phyloP scores from a whole-genome alignment of 345 rosid genomes.

The Populus tremula region DNA sequence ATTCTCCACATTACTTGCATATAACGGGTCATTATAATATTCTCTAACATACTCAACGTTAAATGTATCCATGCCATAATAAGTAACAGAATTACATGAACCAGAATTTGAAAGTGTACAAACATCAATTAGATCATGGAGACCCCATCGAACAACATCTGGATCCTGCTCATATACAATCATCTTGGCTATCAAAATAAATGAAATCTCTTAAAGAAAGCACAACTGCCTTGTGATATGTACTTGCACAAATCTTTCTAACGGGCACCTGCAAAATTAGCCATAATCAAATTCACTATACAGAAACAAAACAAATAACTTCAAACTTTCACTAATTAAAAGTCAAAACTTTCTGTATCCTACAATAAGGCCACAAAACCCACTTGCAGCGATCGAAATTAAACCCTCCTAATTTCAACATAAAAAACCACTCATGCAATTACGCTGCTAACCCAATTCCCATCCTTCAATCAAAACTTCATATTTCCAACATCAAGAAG shows the following conservation, averaged over 20 bases:
- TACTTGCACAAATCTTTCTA: neutral
- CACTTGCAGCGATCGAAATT: neutral
- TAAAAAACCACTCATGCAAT: neutral
- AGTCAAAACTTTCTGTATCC: neutral
- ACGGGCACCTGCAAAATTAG: neutral
- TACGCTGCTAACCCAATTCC: neutral
- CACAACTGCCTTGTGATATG: neutral
- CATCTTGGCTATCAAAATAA: conserved; percentile 31
- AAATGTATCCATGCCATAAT: conserved; percentile 39
- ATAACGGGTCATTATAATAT: conserved; percentile 40
- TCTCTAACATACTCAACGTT: conserved; percentile 54
- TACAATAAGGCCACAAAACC: neutral
- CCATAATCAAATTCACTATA: neutral
- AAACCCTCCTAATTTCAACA: neutral
- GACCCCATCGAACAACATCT: conserved; percentile 81
- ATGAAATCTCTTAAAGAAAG: neutral
- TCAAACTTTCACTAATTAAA: neutral
- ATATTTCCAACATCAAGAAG: too few species aligned
- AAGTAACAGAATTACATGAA: conserved; percentile 45
- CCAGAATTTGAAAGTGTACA: conserved; percentile 57
- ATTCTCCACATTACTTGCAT: conserved; percentile 44
- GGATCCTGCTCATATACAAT: conserved; percentile 47
- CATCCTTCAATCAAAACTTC: too few species aligned
- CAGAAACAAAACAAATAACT: neutral
- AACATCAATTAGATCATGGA: conserved; percentile 50